These are phyloP conservation scores for Kodamaea fukazawae DNA, from an alignment of 805 yeast species.

Conservation along the genomic window DNA sequence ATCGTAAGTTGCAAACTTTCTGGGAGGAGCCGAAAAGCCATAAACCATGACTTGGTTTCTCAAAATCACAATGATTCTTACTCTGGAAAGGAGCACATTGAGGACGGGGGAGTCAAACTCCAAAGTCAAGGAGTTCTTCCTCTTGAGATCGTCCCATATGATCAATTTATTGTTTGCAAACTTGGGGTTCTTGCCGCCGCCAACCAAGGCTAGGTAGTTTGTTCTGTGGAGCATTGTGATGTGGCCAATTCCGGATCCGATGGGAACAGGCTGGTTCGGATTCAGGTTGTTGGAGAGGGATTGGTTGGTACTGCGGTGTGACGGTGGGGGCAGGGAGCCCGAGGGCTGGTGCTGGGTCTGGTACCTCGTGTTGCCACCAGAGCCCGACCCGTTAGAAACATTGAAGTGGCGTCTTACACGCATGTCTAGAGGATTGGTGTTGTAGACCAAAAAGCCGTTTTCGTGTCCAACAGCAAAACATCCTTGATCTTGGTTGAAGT, in stretches of 20 bases:
- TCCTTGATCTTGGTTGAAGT: slow-evolving; percentile 86
- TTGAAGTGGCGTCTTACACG: slow-evolving; percentile 45
- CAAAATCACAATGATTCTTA: slow-evolving; percentile 71
- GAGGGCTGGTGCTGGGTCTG: too few relatives aligned
- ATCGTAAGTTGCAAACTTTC: slow-evolving; percentile 58
- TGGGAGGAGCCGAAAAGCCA: slow-evolving; percentile 80
- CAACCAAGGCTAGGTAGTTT: slow-evolving; percentile 84
- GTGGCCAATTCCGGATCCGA: slow-evolving; percentile 63
- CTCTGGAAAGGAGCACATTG: slow-evolving; percentile 71
- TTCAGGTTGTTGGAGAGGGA: neutral
- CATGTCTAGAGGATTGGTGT: slow-evolving; percentile 80
- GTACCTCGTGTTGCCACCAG: neutral
- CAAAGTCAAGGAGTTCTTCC: slow-evolving; percentile 65
- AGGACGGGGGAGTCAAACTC: slow-evolving; percentile 77
- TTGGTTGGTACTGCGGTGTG: slow-evolving; percentile 2
- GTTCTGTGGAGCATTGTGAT: slow-evolving; percentile 86
- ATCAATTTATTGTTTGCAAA: slow-evolving; percentile 77
- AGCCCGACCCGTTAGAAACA: slow-evolving; percentile 3
- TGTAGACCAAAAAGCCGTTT: slow-evolving; percentile 79
- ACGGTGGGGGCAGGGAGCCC: neutral
- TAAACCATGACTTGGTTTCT: slow-evolving; percentile 67
- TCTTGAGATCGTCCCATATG: slow-evolving; percentile 89
- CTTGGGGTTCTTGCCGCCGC: slow-evolving; percentile 81
- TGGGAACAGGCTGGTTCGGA: neutral
- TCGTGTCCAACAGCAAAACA: slow-evolving; percentile 86